These are phyloP conservation scores for Metarhizium guizhouense DNA, from an alignment of 2,329 filamentous ascomycete genomes.

Conservation along the genomic window DNA sequence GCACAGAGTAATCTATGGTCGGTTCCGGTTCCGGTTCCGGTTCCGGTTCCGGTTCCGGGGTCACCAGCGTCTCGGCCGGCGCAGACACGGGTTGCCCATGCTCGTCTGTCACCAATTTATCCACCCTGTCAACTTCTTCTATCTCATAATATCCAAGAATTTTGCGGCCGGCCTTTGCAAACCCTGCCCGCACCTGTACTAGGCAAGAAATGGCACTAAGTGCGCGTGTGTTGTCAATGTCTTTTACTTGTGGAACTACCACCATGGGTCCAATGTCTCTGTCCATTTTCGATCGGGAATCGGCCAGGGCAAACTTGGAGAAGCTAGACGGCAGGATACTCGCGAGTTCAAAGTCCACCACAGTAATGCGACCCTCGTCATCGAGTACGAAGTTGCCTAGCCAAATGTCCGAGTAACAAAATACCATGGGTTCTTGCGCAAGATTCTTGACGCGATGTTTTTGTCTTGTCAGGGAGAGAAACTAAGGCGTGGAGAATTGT, in stretches of 20 bases:
- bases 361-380: slow-evolving; percentile 4
- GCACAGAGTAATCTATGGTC: too few species aligned
- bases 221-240: slow-evolving; percentile 6
- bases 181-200: neutral
- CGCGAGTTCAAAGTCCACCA: slow-evolving; percentile 9
- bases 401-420: slow-evolving; percentile 11
- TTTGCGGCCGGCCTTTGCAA: neutral
- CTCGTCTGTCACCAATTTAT: neutral
- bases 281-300: neutral
- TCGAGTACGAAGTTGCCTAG: slow-evolving; percentile 12
- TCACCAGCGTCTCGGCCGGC: too few species aligned
- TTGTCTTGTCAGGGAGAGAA: slow-evolving; percentile 6
- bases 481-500: neutral
- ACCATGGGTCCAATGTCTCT: slow-evolving; percentile 6
- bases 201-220: neutral
- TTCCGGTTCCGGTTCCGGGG: too few species aligned
- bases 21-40: too few species aligned
- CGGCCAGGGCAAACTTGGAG: slow-evolving; percentile 1
- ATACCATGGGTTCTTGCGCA: slow-evolving; percentile 11
- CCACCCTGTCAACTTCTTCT: neutral
- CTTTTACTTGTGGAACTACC: slow-evolving; percentile 3
- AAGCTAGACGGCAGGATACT: slow-evolving; percentile 14
- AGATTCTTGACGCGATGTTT: slow-evolving; percentile 5
- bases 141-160: neutral
- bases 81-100: neutral